Percentiles rank a stretch among this genome's conserved stretches.
Evolutionary conservation across 805 yeast genomes (phyloP).

Genomic region (Cyberlindnera euphorbiae): DNA sequence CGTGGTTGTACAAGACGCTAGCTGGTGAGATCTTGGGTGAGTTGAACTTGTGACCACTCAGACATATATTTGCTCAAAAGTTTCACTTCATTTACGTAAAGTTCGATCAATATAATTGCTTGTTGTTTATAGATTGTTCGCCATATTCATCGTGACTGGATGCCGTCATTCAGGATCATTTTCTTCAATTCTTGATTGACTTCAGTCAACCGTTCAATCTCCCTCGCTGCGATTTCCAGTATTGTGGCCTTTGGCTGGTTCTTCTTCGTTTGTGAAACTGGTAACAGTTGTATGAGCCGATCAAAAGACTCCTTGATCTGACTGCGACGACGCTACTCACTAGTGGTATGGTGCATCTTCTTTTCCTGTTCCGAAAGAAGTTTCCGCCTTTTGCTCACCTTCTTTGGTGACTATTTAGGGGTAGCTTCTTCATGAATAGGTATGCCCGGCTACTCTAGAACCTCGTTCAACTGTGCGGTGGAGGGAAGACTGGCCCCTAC

Average conservation of each 20-base stretch:
- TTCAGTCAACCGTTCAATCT: conserved; percentile 15
- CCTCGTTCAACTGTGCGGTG: too few species aligned
- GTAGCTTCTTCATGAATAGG: too few species aligned
- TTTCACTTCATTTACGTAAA: too few species aligned
- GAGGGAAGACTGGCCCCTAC: too few species aligned
- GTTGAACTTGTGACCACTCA: conserved; percentile 19
- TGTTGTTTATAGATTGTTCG: too few species aligned
- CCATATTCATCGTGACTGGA: too few species aligned
- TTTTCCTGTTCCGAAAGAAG: conserved; percentile 24
- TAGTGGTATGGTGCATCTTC: conserved; percentile 23
- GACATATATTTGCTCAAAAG: not conserved
- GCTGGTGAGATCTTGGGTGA: conserved; percentile 71
- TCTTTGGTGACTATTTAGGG: conserved; percentile 1
- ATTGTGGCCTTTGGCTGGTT: conserved; percentile 21
- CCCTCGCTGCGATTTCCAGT: conserved; percentile 20
- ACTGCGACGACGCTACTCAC: conserved; percentile 25
- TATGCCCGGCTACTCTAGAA: too few species aligned
- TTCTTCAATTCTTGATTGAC: conserved; percentile 17
- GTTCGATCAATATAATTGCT: not conserved
- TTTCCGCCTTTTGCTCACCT: conserved; percentile 16
- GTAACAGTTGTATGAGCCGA: conserved; percentile 16
- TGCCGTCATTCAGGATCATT: conserved; percentile 2
- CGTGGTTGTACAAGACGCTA: conserved; percentile 90
- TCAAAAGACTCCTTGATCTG: conserved; percentile 24
- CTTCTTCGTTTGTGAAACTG: conserved; percentile 15